Percentiles rank a stretch among this genome's conserved stretches.
These are phyloP conservation scores for Fusarium fracticaudum DNA, from an alignment of 2,329 filamentous ascomycete species.

Conservation along the genomic window DNA sequence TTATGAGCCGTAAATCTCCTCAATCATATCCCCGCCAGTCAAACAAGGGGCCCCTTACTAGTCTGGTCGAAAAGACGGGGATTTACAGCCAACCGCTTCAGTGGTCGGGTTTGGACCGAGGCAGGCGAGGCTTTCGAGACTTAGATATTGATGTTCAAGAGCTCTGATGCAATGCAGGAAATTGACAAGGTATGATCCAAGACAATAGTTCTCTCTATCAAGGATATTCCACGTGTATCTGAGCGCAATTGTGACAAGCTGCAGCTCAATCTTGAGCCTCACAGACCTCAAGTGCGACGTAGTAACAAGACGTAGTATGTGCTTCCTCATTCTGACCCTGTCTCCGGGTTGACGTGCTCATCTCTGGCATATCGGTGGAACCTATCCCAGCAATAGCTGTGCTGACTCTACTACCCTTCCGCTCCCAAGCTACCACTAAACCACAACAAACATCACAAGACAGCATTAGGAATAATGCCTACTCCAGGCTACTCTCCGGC, in stretches of 20 bases:
- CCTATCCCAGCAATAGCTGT: background rate
- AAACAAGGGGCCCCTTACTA: background rate
- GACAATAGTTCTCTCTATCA: background rate
- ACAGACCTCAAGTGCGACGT: background rate
- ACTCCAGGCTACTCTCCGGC: background rate
- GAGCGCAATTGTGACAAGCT: background rate
- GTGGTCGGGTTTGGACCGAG: background rate
- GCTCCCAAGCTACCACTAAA: background rate
- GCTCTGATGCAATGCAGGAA: background rate
- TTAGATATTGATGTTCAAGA: background rate
- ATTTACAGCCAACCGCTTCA: background rate
- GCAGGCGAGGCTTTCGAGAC: background rate
- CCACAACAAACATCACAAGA: background rate
- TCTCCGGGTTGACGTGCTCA: background rate
- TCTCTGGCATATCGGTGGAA: background rate
- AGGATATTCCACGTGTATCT: background rate
- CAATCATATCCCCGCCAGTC: background rate
- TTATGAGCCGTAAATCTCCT: background rate
- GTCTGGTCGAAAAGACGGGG: background rate
- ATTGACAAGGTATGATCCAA: background rate
- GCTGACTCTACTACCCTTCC: background rate
- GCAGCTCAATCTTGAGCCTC: background rate
- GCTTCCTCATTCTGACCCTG: slow-evolving; percentile 2
- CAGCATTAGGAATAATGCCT: background rate
- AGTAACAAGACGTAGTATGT: background rate